Evolutionary conservation across 2,329 filamentous ascomycete species (phyloP), one percentile per base, ranked within the genome.

Genomic region (Fusarium annulatum): DNA sequence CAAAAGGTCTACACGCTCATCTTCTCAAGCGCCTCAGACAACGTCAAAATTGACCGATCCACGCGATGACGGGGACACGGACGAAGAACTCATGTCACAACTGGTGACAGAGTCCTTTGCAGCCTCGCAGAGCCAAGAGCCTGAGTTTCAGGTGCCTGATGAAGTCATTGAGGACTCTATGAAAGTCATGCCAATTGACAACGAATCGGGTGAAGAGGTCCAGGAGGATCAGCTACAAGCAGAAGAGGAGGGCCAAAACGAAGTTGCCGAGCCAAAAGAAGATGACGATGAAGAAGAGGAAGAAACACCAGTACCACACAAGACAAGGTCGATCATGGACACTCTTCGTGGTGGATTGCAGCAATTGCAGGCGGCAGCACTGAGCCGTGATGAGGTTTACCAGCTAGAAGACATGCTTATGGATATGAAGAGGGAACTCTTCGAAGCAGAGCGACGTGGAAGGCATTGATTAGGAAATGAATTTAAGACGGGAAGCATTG

Each of bases 361-460:
- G 26, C 87, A 90, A 71, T 85, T 95, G 65, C 88, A 87, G 61
- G 84, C 83, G 34, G 85, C 90, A 28, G 85, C 88, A 21, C 82
- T 97, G 46, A 90, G 90, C 21, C 86, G 89, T 16, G 85, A 88
- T 16, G 90, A 94, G 69, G 89, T 94, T 60, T 87, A 91, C 67
- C 87, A 92, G 79, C 87, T 96, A 73, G 94, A 96, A 78, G 92
- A 95, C 79, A 84, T 94, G 76, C 86, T 96, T 79, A 94, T 95
- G 84, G 92, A 96, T 80, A 89, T 96, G 73, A 92, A 93, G 80
- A 87, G 89, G 71, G 90, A 93, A 80, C 86, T 95, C 58, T 93
- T 93, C 80, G 89, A 91, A 63, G 94, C 93, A 21, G 91, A 91
- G 76, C 85, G 85, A 76, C 87, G 92, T 69, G 87, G 88, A 42